A percentile compares a stretch with the other conserved stretches of the same genome.
phyloP scores from a whole-genome alignment of 257 asterid species.

The Verbena officinalis region DNA sequence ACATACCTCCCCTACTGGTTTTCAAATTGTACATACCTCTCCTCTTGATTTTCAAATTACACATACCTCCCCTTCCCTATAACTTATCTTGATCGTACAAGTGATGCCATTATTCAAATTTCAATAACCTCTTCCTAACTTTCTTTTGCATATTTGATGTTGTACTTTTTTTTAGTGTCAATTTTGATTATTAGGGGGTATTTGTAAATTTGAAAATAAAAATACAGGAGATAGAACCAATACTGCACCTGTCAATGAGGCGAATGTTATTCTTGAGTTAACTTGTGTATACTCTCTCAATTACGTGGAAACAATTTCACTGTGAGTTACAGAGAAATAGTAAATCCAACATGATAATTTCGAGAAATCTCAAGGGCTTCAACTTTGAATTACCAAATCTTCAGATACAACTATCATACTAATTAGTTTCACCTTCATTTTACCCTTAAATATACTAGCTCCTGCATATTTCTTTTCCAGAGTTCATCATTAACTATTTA shows the following conservation, averaged over 20 bases:
- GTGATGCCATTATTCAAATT: too few species aligned
- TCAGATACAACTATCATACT: neutral
- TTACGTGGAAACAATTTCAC: neutral
- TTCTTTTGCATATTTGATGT: too few species aligned
- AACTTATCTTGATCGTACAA: too few species aligned
- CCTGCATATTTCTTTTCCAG: neutral
- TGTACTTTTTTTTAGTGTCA: too few species aligned
- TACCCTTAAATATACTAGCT: neutral
- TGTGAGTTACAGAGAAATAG: neutral
- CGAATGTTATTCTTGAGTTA: constrained; percentile 53
- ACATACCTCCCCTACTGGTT: too few species aligned
- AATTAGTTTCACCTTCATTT: neutral
- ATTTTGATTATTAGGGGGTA: too few species aligned
- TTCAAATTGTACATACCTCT: too few species aligned
- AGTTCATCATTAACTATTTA: neutral
- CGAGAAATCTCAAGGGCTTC: neutral
- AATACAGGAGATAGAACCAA: constrained; percentile 11
- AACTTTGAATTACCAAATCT: constrained; percentile 2
- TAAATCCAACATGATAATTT: neutral
- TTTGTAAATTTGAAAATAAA: too few species aligned
- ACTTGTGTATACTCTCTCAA: neutral
- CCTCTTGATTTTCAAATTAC: too few species aligned
- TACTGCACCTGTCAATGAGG: constrained; percentile 57
- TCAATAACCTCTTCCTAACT: too few species aligned
- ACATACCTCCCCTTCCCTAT: too few species aligned